phyloP scores from a whole-genome alignment of 768 basidiomycete genomes.

The Tulasnella sp. region DNA sequence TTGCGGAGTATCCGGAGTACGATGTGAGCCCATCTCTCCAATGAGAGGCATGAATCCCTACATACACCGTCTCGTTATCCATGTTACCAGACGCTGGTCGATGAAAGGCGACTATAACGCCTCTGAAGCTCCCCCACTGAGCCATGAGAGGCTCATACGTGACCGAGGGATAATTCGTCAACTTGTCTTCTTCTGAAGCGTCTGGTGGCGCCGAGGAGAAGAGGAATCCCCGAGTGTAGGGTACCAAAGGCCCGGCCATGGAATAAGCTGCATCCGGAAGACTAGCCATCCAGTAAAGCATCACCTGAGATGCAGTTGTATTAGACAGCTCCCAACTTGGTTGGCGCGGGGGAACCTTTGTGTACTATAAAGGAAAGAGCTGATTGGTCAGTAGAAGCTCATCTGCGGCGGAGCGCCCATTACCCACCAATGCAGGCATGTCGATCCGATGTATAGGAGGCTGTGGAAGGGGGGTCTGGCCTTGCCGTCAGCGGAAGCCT shows the following conservation, averaged over 20 bases:
- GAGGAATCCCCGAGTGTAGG: background rate
- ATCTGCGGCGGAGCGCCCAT: background rate
- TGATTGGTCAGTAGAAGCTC: background rate
- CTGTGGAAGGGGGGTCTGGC: background rate
- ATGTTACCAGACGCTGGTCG: background rate
- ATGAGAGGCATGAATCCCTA: background rate
- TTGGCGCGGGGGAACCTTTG: background rate
- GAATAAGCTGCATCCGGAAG: background rate
- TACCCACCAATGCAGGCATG: background rate
- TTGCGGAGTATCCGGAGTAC: background rate
- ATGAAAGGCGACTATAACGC: constrained; percentile 6
- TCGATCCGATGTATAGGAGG: background rate
- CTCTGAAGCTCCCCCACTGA: background rate
- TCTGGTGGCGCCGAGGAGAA: background rate
- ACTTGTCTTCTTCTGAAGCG: background rate
- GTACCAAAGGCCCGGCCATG: background rate
- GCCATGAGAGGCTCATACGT: background rate
- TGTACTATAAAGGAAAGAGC: background rate
- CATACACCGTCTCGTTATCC: background rate
- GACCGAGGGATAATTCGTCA: background rate
- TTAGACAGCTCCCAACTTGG: background rate
- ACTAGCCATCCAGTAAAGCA: background rate
- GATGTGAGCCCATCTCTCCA: background rate
- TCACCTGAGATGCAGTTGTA: background rate
- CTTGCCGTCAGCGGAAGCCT: background rate